Evolutionary conservation across 306 rosid species (phyloP).

Genomic region (Castanea sativa): DNA sequence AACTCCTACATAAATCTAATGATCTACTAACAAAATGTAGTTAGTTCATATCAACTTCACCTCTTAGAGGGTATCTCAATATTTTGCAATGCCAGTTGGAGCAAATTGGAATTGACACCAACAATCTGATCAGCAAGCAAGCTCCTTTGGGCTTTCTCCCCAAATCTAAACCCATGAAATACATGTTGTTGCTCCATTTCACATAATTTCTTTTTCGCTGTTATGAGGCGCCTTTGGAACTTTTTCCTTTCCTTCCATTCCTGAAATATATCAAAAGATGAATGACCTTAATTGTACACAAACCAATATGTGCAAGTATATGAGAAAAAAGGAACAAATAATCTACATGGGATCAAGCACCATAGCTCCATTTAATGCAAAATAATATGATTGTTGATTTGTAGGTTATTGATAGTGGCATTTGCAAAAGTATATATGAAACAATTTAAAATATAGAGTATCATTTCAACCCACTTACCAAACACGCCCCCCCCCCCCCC

Average conservation of each 20-base stretch:
- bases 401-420: not conserved
- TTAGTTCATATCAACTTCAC: slow-evolving; percentile 37
- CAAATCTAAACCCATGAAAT: slow-evolving; percentile 73
- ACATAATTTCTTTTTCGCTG: slow-evolving; percentile 81
- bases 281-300: slow-evolving; percentile 16
- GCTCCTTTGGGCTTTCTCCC: slow-evolving; percentile 74
- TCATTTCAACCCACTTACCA: not conserved
- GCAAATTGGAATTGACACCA: slow-evolving; percentile 62
- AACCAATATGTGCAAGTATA: not conserved
- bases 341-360: not conserved
- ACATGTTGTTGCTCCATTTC: slow-evolving; percentile 86
- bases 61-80: slow-evolving; percentile 52
- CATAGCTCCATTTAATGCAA: not conserved
- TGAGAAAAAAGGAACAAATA: not conserved
- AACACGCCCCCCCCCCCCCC: not conserved
- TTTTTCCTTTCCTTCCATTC: slow-evolving; percentile 96
- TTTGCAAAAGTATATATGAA: not conserved
- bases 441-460: not conserved
- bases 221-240: slow-evolving; percentile 72
- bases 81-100: slow-evolving; percentile 59
- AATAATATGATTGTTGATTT: not conserved
- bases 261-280: slow-evolving; percentile 43
- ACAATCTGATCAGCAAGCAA: slow-evolving; percentile 84
- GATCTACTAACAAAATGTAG: slow-evolving; percentile 6
- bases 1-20: not conserved